These are phyloP conservation scores for Globisporangium mamillatum DNA, from an alignment of 352 stramenopile genomes.

Conservation along the genomic window DNA sequence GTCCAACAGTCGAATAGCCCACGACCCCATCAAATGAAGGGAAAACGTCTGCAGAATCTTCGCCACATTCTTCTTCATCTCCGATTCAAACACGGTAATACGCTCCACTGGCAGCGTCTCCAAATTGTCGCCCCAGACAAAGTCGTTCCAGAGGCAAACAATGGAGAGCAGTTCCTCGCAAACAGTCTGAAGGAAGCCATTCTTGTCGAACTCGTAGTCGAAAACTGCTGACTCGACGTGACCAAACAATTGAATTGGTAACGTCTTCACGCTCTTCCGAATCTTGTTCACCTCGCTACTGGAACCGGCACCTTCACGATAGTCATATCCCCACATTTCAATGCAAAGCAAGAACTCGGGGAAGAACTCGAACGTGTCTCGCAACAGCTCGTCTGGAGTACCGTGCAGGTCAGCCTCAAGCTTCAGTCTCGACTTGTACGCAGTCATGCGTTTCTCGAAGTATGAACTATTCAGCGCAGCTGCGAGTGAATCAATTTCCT, in stretches of 20 bases:
- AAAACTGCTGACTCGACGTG: slow-evolving; percentile 42
- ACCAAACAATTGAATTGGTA: slow-evolving; percentile 47
- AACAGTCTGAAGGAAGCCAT: slow-evolving; percentile 55
- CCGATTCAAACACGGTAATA: slow-evolving; percentile 55
- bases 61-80: slow-evolving; percentile 55
- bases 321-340: slow-evolving; percentile 77
- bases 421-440: slow-evolving; percentile 69
- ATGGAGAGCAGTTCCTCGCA: slow-evolving; percentile 73
- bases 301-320: slow-evolving; percentile 34
- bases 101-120: slow-evolving; percentile 41
- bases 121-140: slow-evolving; percentile 67
- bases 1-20: slow-evolving; percentile 41
- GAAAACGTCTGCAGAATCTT: slow-evolving; percentile 64
- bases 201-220: slow-evolving; percentile 65
- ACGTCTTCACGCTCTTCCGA: slow-evolving; percentile 5
- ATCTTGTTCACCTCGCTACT: slow-evolving; percentile 22
- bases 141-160: slow-evolving; percentile 77
- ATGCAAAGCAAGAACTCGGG: slow-evolving; percentile 69
- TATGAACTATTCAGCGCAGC: slow-evolving; percentile 67
- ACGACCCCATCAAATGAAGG: slow-evolving; percentile 54
- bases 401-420: slow-evolving; percentile 46
- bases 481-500: slow-evolving; percentile 52
- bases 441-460: slow-evolving; percentile 72
- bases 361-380: slow-evolving; percentile 78
- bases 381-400: slow-evolving; percentile 47